phyloP scores from a whole-genome alignment of 495 filamentous ascomycete genomes.

The Evernia prunastri region DNA sequence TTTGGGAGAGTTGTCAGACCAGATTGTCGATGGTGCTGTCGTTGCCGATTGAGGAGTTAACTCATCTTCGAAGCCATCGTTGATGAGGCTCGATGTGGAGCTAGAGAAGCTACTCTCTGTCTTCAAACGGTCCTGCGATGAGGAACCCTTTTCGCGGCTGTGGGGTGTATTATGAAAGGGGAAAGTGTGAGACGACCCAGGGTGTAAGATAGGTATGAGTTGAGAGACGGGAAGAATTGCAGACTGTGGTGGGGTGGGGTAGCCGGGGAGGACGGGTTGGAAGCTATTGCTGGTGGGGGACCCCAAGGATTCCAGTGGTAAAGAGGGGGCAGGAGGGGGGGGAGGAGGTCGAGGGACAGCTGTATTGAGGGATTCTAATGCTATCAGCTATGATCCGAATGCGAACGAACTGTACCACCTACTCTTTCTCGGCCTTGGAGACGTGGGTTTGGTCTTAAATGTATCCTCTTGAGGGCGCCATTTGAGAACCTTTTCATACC shows the following conservation, averaged over 20 bases:
- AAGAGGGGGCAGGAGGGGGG: conserved; percentile 18
- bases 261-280: neutral
- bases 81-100: conserved; percentile 25
- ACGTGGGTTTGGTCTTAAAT: conserved; percentile 44
- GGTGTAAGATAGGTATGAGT: neutral
- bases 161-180: neutral
- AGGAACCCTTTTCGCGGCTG: neutral
- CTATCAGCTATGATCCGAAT: neutral
- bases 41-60: conserved; percentile 26
- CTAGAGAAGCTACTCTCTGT: conserved; percentile 15
- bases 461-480: conserved; percentile 73
- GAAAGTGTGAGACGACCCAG: neutral
- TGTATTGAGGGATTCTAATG: conserved; percentile 7
- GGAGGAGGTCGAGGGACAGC: conserved; percentile 9
- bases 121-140: neutral
- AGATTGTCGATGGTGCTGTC: conserved; percentile 31
- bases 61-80: conserved; percentile 33
- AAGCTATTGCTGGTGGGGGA: conserved; percentile 4
- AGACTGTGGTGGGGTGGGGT: conserved; percentile 16
- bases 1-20: conserved; percentile 38
- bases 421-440: conserved; percentile 46
- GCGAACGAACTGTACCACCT: conserved; percentile 10
- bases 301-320: neutral
- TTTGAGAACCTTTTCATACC: conserved; percentile 81
- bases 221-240: conserved; percentile 9